These are phyloP conservation scores for Trypethelium eluteriae DNA, from an alignment of 495 filamentous ascomycete species.

Conservation along the genomic window DNA sequence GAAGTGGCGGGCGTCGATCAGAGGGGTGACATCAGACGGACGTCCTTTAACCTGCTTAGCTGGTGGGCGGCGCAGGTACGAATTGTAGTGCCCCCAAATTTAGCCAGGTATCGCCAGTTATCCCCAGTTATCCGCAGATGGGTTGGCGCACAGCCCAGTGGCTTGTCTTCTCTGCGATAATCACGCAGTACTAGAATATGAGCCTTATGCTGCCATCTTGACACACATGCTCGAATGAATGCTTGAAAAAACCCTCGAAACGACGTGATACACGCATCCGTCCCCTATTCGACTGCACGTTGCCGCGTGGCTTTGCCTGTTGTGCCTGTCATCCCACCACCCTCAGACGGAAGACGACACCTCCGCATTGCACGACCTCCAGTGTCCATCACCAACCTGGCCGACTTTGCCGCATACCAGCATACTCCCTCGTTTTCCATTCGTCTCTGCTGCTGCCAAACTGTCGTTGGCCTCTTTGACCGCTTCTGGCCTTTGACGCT, in stretches of 20 bases:
- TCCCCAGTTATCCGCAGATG: not conserved
- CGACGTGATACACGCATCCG: not conserved
- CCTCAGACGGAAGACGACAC: conserved; percentile 5
- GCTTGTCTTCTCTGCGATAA: not conserved
- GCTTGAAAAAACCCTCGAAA: not conserved
- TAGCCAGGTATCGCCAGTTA: not conserved
- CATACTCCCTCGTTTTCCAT: not conserved
- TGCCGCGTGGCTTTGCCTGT: not conserved
- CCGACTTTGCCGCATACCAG: not conserved
- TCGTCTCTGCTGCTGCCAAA: not conserved
- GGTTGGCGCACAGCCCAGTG: not conserved
- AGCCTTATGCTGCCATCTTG: not conserved
- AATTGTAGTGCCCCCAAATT: not conserved
- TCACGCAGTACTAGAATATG: not conserved
- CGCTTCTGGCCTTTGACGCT: not conserved
- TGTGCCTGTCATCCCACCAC: not conserved
- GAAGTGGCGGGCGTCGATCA: not conserved
- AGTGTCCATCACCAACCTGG: not conserved
- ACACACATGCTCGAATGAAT: too few relatives aligned
- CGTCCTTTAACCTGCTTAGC: not conserved
- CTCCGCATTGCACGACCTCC: conserved; percentile 4
- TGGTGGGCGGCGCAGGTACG: not conserved
- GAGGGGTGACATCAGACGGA: conserved; percentile 8
- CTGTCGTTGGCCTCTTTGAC: not conserved
- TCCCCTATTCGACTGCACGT: not conserved